phyloP scores from a whole-genome alignment of 345 rosid genomes.

The Arabidopsis suecica region DNA sequence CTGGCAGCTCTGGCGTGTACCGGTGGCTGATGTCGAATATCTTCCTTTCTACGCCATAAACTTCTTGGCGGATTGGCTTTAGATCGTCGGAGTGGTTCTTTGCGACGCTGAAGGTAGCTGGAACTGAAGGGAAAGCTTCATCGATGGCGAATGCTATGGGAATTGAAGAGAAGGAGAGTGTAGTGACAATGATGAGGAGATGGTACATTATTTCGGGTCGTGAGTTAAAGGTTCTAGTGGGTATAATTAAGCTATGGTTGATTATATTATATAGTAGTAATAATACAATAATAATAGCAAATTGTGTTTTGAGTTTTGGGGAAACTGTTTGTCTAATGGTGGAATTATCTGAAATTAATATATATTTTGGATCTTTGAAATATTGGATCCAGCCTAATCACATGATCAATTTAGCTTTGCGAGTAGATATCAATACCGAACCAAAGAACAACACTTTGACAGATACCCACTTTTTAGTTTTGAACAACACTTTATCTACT shows the following conservation, averaged over 20 bases:
- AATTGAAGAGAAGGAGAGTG: slow-evolving; percentile 11
- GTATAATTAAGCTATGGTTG: background rate
- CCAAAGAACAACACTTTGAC: background rate
- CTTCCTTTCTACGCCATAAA: slow-evolving; percentile 59
- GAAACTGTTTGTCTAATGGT: no score
- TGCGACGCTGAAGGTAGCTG: background rate
- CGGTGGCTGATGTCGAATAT: slow-evolving; percentile 81
- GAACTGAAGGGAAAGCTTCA: background rate
- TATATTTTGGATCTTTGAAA: background rate
- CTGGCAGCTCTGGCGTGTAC: slow-evolving; percentile 62
- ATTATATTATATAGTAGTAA: no score
- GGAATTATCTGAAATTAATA: background rate
- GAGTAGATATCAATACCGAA: background rate
- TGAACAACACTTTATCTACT: background rate
- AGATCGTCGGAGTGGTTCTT: slow-evolving; percentile 19
- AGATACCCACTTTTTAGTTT: background rate
- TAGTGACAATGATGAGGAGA: background rate
- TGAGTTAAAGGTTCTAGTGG: background rate
- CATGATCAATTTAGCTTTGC: background rate
- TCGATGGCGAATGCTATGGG: background rate
- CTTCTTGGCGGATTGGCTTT: slow-evolving; percentile 67
- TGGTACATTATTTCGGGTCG: background rate
- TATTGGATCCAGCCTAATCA: background rate
- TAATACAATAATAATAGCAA: no score
- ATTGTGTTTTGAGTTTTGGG: no score